Percentiles rank a stretch among this genome's conserved stretches.
phyloP scores from a whole-genome alignment of 768 basidiomycete species.

The Cystobasidium tubakii region DNA sequence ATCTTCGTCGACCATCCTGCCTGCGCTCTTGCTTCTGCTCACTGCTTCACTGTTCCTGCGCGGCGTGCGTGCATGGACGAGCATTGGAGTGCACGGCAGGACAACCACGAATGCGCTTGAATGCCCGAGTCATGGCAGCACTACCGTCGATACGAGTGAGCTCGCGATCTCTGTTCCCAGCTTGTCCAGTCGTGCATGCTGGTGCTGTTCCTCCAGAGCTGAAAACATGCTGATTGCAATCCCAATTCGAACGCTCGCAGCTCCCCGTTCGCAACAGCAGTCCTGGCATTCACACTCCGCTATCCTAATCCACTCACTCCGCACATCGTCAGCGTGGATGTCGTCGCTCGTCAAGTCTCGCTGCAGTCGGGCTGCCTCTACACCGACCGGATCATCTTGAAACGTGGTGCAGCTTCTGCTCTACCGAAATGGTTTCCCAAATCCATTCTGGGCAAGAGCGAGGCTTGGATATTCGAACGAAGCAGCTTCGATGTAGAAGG shows the following conservation, averaged over 20 bases:
- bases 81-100: background rate
- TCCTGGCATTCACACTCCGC: constrained; percentile 85
- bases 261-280: constrained; percentile 89
- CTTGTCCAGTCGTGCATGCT: background rate
- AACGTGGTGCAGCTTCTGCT: constrained; percentile 57
- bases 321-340: constrained; percentile 90
- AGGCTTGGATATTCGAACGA: constrained; percentile 91
- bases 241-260: constrained; percentile 51
- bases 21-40: background rate
- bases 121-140: constrained; percentile 34
- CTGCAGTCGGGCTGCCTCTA: constrained; percentile 65
- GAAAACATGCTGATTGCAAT: background rate
- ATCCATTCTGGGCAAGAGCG: constrained; percentile 74
- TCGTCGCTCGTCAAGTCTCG: constrained; percentile 73
- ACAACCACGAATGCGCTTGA: constrained; percentile 3
- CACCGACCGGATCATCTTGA: constrained; percentile 84
- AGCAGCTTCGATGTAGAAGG: constrained; percentile 83
- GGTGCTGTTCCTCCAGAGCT: too few relatives aligned
- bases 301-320: constrained; percentile 92
- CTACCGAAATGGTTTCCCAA: constrained; percentile 64
- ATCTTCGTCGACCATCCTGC: background rate
- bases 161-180: background rate
- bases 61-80: background rate
- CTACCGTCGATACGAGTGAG: constrained; percentile 30
- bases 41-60: background rate